phyloP scores from a whole-genome alignment of 2,329 filamentous ascomycete genomes.

The Trichoderma citrinoviride region DNA sequence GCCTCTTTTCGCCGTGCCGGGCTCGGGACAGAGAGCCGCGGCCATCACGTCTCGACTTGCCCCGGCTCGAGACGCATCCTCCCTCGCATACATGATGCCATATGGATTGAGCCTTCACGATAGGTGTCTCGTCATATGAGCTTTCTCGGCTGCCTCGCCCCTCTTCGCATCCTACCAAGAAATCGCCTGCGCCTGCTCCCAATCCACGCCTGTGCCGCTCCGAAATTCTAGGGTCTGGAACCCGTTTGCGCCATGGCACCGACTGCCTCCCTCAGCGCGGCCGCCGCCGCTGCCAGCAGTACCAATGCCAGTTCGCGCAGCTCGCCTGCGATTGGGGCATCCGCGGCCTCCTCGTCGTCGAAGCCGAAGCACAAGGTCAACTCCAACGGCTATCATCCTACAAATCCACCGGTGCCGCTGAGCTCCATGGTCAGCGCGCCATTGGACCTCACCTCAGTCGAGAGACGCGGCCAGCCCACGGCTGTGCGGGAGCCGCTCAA shows the following conservation, averaged over 20 bases:
- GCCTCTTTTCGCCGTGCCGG: not conserved
- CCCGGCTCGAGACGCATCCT: conserved; percentile 15
- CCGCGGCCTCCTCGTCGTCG: conserved; percentile 36
- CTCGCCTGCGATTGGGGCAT: conserved; percentile 47
- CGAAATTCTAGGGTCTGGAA: conserved; percentile 9
- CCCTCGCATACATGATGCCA: conserved; percentile 24
- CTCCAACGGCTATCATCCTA: conserved; percentile 52
- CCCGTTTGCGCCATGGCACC: conserved; percentile 39
- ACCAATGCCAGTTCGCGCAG: conserved; percentile 51
- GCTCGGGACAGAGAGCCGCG: not conserved
- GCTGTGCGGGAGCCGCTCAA: conserved; percentile 73
- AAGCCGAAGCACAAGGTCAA: conserved; percentile 55
- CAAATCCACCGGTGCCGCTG: conserved; percentile 51
- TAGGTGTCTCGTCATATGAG: conserved; percentile 23
- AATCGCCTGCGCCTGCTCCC: not conserved
- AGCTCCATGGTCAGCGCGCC: conserved; percentile 59
- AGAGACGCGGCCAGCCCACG: conserved; percentile 80
- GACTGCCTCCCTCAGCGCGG: conserved; percentile 39
- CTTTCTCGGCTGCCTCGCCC: conserved; percentile 1
- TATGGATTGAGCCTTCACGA: conserved; percentile 25
- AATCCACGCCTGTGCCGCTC: conserved; percentile 18
- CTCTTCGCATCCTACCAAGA: conserved; percentile 7
- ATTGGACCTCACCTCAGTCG: conserved; percentile 84
- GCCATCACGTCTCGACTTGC: conserved; percentile 16
- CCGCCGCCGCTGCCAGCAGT: conserved; percentile 39